Percentiles rank a stretch among this genome's conserved stretches.
Conservation (phyloP, 1,139 yeast genomes). For the Saccharomyces hybrid region DNA sequence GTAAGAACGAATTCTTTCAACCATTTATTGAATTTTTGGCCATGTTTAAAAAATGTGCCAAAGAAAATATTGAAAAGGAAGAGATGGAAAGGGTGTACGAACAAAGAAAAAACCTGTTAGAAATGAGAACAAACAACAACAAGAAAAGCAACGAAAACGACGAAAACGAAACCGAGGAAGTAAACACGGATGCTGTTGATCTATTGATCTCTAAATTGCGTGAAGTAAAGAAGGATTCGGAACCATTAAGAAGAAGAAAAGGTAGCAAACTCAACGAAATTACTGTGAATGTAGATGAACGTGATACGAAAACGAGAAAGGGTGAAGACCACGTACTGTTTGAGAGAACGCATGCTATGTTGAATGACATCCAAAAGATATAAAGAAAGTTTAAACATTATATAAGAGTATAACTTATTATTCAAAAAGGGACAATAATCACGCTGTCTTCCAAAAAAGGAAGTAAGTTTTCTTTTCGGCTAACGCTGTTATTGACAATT, state of each 20-base stretch:
- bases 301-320: not conserved
- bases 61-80: constrained; percentile 70
- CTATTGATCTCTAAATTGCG: constrained; percentile 23
- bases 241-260: constrained; percentile 17
- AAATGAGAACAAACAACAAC: constrained; percentile 34
- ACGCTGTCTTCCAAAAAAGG: not conserved
- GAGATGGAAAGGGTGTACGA: constrained; percentile 74
- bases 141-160: constrained; percentile 12
- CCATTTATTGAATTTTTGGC: constrained; percentile 66
- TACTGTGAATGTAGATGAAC: not conserved
- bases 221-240: constrained; percentile 16
- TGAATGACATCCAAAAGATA: constrained; percentile 4
- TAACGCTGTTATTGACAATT: not conserved
- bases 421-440: not conserved
- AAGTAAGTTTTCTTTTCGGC: not conserved
- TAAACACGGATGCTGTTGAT: constrained; percentile 22
- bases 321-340: constrained; percentile 8
- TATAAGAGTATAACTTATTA: not conserved
- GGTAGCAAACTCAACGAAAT: constrained; percentile 6
- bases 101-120: constrained; percentile 54
- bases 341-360: constrained; percentile 21
- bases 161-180: constrained; percentile 16
- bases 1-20: constrained; percentile 61
- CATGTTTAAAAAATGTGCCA: constrained; percentile 70
- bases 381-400: not conserved